Percentiles rank a stretch among this genome's conserved stretches.
phyloP scores from a whole-genome alignment of 2,329 filamentous ascomycete species.

The Macrophomina phaseolina region DNA sequence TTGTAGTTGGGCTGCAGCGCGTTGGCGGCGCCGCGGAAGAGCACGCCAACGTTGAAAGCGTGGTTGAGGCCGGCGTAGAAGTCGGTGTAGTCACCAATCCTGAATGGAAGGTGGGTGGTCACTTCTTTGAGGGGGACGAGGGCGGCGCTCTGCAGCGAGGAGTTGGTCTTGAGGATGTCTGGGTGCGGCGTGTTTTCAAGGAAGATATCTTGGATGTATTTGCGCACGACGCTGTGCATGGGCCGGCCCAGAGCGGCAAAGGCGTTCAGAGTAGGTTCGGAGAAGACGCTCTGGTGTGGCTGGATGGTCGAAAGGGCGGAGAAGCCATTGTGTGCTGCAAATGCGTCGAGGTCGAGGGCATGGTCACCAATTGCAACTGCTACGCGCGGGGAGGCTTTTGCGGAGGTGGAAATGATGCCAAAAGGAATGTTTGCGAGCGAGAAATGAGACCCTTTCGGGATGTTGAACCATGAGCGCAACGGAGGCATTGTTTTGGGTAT shows the following conservation, averaged over 20 bases:
- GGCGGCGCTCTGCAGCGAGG: conserved; percentile 60
- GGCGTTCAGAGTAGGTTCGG: conserved; percentile 69
- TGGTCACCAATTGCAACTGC: conserved; percentile 76
- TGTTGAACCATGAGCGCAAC: conserved; percentile 62
- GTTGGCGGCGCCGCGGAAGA: conserved; percentile 75
- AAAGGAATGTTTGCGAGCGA: conserved; percentile 83
- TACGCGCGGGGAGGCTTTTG: conserved; percentile 62
- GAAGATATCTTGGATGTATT: conserved; percentile 72
- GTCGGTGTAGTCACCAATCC: conserved; percentile 83
- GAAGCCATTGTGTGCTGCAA: conserved; percentile 66
- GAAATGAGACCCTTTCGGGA: conserved; percentile 68
- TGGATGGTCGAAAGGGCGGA: conserved; percentile 62
- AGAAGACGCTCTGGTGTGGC: conserved; percentile 66
- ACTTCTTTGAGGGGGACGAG: conserved; percentile 66
- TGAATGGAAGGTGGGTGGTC: conserved; percentile 74
- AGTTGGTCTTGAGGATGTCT: conserved; percentile 68
- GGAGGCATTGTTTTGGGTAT: conserved; percentile 37
- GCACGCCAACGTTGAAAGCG: conserved; percentile 72
- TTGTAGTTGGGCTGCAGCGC: conserved; percentile 83
- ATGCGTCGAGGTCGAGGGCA: conserved; percentile 71
- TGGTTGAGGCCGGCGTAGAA: conserved; percentile 84
- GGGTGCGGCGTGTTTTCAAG: conserved; percentile 64
- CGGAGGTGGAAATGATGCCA: conserved; percentile 74
- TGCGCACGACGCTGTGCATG: conserved; percentile 71
- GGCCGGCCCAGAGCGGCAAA: conserved; percentile 75